Conservation (phyloP, 2,329 filamentous ascomycete genomes). For the Lachnellula willkommii region DNA sequence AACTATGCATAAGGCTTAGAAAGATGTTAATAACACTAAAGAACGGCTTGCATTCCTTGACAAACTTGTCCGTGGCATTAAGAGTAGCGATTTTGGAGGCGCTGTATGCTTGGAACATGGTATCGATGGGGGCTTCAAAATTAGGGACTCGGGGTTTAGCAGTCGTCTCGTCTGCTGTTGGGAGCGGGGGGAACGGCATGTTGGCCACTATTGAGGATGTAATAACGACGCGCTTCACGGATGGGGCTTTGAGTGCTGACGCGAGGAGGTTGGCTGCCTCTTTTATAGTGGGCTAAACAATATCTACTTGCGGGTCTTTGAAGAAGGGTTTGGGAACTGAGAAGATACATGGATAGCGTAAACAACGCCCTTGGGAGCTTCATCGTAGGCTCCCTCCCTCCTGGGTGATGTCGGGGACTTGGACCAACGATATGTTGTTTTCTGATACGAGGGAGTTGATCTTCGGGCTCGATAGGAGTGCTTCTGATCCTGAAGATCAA, state of each 20-base stretch:
- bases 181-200: constrained; percentile 12
- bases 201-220: constrained; percentile 26
- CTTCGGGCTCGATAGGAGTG: constrained; percentile 29
- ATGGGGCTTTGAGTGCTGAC: constrained; percentile 14
- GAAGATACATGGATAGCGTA: constrained; percentile 16
- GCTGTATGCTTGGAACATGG: constrained; percentile 28
- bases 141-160: constrained; percentile 9
- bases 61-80: constrained; percentile 22
- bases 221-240: constrained; percentile 22
- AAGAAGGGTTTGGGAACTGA: constrained; percentile 6
- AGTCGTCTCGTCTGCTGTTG: constrained; percentile 15
- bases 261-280: constrained; percentile 15
- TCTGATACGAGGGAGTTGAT: constrained; percentile 14
- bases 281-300: constrained; percentile 18
- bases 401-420: constrained; percentile 14
- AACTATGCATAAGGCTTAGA: constrained; percentile 14
- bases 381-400: constrained; percentile 8
- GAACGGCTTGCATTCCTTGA: constrained; percentile 12
- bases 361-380: constrained; percentile 5
- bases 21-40: constrained; percentile 18
- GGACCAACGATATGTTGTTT: not conserved
- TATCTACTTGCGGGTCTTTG: constrained; percentile 8
- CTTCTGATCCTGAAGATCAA: constrained; percentile 12
- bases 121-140: constrained; percentile 3
- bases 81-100: constrained; percentile 28